Percentiles rank a stretch among this genome's conserved stretches.
These are phyloP conservation scores for Aspergillus novoparasiticus DNA, from an alignment of 2,329 filamentous ascomycete species.

Conservation along the genomic window DNA sequence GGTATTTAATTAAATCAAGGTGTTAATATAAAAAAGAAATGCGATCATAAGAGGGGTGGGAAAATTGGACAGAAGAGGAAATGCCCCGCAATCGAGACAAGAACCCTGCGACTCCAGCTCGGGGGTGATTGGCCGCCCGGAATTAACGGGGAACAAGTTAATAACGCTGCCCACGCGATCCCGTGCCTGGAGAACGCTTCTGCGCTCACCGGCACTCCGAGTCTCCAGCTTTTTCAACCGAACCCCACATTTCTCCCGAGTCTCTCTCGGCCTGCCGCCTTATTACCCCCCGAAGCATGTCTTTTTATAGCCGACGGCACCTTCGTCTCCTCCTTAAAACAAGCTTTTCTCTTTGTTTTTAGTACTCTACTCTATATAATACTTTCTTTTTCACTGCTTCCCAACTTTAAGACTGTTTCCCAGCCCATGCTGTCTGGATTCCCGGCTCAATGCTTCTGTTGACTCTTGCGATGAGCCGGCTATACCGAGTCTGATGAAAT, in stretches of 20 bases:
- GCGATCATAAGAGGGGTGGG: constrained; percentile 3
- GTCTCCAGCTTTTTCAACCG: constrained; percentile 4
- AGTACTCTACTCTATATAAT: not conserved
- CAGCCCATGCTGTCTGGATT: no score
- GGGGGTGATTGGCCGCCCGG: not conserved
- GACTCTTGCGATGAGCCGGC: not conserved
- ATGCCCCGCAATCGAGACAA: not conserved
- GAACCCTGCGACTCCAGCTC: not conserved
- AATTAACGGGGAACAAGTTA: not conserved
- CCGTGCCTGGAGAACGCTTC: not conserved
- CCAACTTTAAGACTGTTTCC: no score
- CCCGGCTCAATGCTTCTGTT: not conserved
- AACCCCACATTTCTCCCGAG: constrained; percentile 6
- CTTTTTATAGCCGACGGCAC: not conserved
- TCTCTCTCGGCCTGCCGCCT: constrained; percentile 2
- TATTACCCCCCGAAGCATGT: not conserved
- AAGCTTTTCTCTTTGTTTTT: not conserved
- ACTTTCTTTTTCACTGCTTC: not conserved
- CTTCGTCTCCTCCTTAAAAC: not conserved
- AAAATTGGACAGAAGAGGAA: not conserved
- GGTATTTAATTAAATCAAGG: not conserved
- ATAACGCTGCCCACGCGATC: not conserved
- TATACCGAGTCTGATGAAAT: not conserved
- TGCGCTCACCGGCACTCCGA: not conserved
- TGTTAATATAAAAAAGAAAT: not conserved